Percentiles rank a stretch among this genome's conserved stretches.
Conservation (phyloP, 192 early-diverging fungal genomes). For the Coemansia sp. region DNA sequence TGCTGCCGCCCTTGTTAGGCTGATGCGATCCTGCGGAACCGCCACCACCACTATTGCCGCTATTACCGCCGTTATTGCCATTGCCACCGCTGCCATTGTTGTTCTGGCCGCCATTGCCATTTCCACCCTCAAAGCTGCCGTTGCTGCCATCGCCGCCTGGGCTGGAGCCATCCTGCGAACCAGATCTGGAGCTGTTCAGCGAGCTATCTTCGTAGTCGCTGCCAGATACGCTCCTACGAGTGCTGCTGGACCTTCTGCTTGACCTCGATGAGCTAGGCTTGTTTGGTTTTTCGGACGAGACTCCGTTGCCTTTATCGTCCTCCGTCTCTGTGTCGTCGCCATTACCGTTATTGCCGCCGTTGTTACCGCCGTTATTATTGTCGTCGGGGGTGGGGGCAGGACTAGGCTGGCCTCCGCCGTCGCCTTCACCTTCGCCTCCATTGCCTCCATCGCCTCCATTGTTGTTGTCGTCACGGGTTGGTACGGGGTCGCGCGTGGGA, state of each 20-base stretch:
- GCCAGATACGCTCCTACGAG: neutral
- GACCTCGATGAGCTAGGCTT: neutral
- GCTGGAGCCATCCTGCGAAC: neutral
- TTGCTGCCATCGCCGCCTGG: neutral
- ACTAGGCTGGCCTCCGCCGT: neutral
- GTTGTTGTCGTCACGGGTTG: neutral
- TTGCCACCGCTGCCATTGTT: neutral
- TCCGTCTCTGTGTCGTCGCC: neutral
- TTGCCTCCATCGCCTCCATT: neutral
- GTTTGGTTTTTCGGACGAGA: neutral
- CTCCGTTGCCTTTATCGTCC: neutral
- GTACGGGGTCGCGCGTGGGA: neutral
- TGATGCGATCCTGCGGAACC: neutral
- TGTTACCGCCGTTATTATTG: too few relatives aligned
- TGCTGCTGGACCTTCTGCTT: neutral
- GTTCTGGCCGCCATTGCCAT: neutral
- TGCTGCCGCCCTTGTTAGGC: slow-evolving; percentile 3
- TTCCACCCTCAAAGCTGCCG: neutral
- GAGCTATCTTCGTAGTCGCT: neutral
- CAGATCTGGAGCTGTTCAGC: neutral
- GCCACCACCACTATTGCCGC: neutral
- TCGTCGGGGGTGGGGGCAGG: neutral
- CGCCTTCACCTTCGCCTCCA: neutral
- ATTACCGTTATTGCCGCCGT: neutral
- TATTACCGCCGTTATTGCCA: neutral